A percentile compares a stretch with the other conserved stretches of the same genome.
Evolutionary conservation across 2,329 filamentous ascomycete species (phyloP).

Genomic region (Botrytis porri): DNA sequence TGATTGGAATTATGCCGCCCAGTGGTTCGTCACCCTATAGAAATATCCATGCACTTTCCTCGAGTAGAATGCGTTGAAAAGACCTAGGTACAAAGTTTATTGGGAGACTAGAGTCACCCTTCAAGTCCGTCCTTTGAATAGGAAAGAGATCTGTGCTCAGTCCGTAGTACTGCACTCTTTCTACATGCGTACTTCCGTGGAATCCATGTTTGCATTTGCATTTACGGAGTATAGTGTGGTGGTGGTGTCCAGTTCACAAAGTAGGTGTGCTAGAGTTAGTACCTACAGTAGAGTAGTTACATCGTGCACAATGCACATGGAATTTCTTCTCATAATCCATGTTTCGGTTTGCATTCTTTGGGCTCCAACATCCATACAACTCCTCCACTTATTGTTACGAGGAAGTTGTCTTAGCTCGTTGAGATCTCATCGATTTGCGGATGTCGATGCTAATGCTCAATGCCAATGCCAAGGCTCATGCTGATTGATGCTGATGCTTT

Average conservation of each 20-base stretch:
- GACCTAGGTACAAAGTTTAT: neutral
- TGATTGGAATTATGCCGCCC: neutral
- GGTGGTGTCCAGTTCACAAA: neutral
- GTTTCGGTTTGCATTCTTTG: conserved; percentile 9
- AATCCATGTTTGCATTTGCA: neutral
- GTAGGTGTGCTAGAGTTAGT: neutral
- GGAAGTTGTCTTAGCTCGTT: neutral
- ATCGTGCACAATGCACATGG: conserved; percentile 8
- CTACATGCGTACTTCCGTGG: neutral
- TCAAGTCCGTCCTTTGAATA: neutral
- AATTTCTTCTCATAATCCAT: neutral
- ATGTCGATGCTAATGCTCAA: neutral
- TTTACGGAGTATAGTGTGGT: neutral
- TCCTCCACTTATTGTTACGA: conserved; percentile 2
- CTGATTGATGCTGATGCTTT: neutral
- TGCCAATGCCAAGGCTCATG: neutral
- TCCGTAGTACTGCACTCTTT: neutral
- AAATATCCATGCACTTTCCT: conserved; percentile 8
- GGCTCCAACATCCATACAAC: neutral
- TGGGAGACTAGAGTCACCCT: neutral
- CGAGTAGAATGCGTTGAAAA: neutral
- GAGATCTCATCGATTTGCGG: neutral
- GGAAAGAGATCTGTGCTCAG: neutral
- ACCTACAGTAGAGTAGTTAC: neutral
- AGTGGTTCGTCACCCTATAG: conserved; percentile 12